A percentile compares a stretch with the other conserved stretches of the same genome.
Evolutionary conservation across 495 filamentous ascomycete species (phyloP).

Genomic region (Thermothielavioides terrestris): DNA sequence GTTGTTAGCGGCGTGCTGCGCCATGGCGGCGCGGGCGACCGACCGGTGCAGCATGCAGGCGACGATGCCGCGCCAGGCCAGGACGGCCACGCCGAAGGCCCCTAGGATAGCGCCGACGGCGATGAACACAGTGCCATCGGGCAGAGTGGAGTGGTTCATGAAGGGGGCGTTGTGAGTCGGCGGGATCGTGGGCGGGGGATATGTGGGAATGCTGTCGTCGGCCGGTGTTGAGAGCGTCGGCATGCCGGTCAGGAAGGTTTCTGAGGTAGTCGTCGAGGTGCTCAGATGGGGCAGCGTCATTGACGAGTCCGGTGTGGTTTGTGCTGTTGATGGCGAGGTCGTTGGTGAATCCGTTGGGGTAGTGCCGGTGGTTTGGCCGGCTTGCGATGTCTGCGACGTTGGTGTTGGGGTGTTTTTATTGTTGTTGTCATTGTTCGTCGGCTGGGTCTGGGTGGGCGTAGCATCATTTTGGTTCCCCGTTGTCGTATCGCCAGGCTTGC

Average conservation of each 20-base stretch:
- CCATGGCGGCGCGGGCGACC: conserved; percentile 68
- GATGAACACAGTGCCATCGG: conserved; percentile 95
- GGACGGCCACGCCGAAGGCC: conserved; percentile 65
- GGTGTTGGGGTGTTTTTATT: too few species aligned
- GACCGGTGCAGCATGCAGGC: conserved; percentile 89
- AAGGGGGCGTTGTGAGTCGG: conserved; percentile 80
- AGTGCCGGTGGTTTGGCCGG: too few species aligned
- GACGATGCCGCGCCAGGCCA: conserved; percentile 81
- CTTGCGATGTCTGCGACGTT: too few species aligned
- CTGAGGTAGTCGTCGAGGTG: background rate
- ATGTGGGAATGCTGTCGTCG: conserved; percentile 32
- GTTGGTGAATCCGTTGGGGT: too few species aligned
- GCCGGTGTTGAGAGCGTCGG: conserved; percentile 42
- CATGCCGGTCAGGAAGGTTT: conserved; percentile 23
- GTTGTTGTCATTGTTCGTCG: too few species aligned
- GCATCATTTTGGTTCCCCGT: background rate
- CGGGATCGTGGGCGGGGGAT: conserved; percentile 62
- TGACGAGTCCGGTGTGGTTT: too few species aligned
- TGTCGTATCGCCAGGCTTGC: conserved; percentile 3
- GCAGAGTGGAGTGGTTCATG: conserved; percentile 85
- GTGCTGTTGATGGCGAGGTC: too few species aligned
- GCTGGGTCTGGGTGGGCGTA: too few species aligned
- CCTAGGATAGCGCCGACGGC: conserved; percentile 81
- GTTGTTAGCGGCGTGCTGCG: conserved; percentile 53
- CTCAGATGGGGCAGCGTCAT: background rate